Conservation (phyloP, 1,284 basidiomycete genomes). For the Malassezia psittaci region DNA sequence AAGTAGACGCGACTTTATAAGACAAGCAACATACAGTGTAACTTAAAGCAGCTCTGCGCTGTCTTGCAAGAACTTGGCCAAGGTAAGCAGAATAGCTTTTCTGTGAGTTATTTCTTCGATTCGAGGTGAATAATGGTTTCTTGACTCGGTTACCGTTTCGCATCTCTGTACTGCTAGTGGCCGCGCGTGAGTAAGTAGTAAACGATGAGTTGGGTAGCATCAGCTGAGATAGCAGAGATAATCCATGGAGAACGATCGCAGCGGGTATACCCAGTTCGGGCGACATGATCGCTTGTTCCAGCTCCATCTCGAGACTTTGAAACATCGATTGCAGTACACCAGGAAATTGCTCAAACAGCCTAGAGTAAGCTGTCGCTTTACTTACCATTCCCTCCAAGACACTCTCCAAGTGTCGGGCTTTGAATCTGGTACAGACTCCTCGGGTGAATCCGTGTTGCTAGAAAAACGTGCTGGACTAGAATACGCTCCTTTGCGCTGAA, state of each 20-base stretch:
- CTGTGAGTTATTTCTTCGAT: background rate
- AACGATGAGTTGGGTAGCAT: constrained; percentile 14
- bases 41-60: constrained; percentile 8
- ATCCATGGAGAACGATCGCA: constrained; percentile 2
- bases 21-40: background rate
- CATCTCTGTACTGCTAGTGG: too few relatives aligned
- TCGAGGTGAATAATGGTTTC: constrained; percentile 5
- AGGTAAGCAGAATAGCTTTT: constrained; percentile 5
- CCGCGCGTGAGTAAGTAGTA: background rate
- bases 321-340: background rate
- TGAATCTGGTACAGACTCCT: too few relatives aligned
- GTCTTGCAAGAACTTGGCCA: constrained; percentile 2
- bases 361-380: background rate
- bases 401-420: background rate
- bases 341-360: background rate
- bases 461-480: constrained; percentile 1
- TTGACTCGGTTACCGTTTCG: background rate
- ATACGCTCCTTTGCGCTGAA: constrained; percentile 15
- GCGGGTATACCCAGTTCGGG: constrained; percentile 7
- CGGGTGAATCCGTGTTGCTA: too few relatives aligned
- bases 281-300: constrained; percentile 3
- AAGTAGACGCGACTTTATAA: constrained; percentile 9
- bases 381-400: background rate
- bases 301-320: constrained; percentile 12
- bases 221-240: constrained; percentile 11